Percentiles rank a stretch among this genome's conserved stretches.
Evolutionary conservation across 73 alveolate genomes (phyloP).

Genomic region (Stentor roeselii): DNA sequence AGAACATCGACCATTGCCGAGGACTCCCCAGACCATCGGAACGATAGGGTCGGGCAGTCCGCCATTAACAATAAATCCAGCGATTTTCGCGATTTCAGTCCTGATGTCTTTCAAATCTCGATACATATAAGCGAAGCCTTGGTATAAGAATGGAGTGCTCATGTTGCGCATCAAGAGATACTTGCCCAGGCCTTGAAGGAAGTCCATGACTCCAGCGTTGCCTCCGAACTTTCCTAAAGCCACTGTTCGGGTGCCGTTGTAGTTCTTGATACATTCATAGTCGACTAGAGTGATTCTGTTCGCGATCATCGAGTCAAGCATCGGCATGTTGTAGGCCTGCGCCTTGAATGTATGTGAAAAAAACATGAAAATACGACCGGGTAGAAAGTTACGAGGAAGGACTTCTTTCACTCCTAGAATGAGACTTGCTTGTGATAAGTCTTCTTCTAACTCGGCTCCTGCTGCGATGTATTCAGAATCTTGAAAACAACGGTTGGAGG

Average conservation of each 20-base stretch:
- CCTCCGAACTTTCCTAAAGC: constrained; percentile 90
- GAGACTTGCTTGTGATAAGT: constrained; percentile 55
- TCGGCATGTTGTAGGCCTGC: constrained; percentile 74
- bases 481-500: constrained; percentile 66
- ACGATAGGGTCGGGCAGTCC: constrained; percentile 22
- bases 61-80: neutral
- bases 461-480: constrained; percentile 68
- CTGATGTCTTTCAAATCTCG: neutral
- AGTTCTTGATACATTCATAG: constrained; percentile 74
- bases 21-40: constrained; percentile 20
- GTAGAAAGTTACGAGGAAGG: constrained; percentile 50
- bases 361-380: constrained; percentile 65
- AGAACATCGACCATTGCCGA: constrained; percentile 30
- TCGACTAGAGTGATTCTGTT: constrained; percentile 70
- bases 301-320: constrained; percentile 70
- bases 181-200: constrained; percentile 52
- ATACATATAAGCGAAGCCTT: constrained; percentile 30
- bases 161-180: neutral
- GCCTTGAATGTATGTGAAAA: constrained; percentile 86
- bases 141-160: constrained; percentile 25
- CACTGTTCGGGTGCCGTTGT: constrained; percentile 38
- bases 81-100: neutral
- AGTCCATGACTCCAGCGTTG: constrained; percentile 75
- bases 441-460: constrained; percentile 75
- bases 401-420: constrained; percentile 82